Conservation (phyloP, 805 yeast species). For the Ogataea philodendri region DNA sequence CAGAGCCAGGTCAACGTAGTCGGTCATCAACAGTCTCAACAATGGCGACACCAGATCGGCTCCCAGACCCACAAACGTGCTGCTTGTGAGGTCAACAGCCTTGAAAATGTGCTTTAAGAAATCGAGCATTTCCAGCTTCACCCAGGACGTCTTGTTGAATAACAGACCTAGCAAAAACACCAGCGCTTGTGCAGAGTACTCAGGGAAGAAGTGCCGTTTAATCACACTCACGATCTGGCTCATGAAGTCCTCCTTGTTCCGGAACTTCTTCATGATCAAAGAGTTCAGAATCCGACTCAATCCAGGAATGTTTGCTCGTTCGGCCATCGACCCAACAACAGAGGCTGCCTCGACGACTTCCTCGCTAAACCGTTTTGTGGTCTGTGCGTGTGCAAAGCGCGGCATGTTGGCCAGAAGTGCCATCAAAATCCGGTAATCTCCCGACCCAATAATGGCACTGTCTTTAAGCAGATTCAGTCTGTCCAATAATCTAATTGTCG, state of each 20-base stretch:
- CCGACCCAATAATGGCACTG: constrained; percentile 75
- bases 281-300: constrained; percentile 75
- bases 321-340: constrained; percentile 61
- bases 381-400: constrained; percentile 78
- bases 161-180: constrained; percentile 76
- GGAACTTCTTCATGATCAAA: constrained; percentile 70
- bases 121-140: constrained; percentile 76
- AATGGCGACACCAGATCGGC: constrained; percentile 94
- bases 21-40: constrained; percentile 73
- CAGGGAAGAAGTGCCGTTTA: constrained; percentile 67
- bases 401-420: constrained; percentile 81
- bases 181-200: constrained; percentile 68
- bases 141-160: constrained; percentile 75
- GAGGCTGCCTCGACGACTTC: constrained; percentile 55
- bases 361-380: constrained; percentile 46
- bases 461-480: constrained; percentile 63
- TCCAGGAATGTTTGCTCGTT: constrained; percentile 46
- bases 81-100: constrained; percentile 67
- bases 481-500: constrained; percentile 70
- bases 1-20: constrained; percentile 82
- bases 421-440: constrained; percentile 64
- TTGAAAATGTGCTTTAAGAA: constrained; percentile 74
- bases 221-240: constrained; percentile 75
- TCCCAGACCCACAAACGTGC: constrained; percentile 84
- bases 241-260: constrained; percentile 88